Base-by-base conservation (phyloP, 2,329 filamentous ascomycete species). In the Apiospora hydei region DNA sequence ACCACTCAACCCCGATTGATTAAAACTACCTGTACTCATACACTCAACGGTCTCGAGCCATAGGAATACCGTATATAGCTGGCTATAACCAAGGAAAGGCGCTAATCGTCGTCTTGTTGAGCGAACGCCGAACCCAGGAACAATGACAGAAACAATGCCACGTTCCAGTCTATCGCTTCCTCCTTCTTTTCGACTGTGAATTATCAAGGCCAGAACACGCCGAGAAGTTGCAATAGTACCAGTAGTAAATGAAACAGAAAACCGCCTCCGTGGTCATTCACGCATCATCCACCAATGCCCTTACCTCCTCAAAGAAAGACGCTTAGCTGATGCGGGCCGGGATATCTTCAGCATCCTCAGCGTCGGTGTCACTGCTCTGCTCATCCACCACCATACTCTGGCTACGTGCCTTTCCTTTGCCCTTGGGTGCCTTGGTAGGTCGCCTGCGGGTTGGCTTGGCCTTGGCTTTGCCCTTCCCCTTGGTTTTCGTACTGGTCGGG, bases 291-390 rank as follows among this genome's bases (percentile, higher is more conserved):
- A 49, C 46, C n/a, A 3, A 10, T 16, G 21, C 30, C 61, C 26
- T 10, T 4, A 11, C 47, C 5, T 16, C 21, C 47, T 10, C 47
- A 51, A 4, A 26, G 44, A 18, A n/a, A 3, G 46, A 70, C 10
- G 34, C 57, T 64, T 18, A 41, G 1, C 10, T 66, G 3, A 76
- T 44, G 38, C 70, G 76, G 24, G 79, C 79, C 43, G 79, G 79
- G 16, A 81, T 81, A 69, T 79, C 80, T 46, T 76, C 74, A 6
- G 76, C 79, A 11, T 77, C 74, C 26, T 79, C 80, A 13, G 79
- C 79, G 71, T 80, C 79, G 10, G 79, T 81, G 67, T 81, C 77
- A 24, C 79, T 80, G 73, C 79, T 80, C 30, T 64, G 57, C 34
- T 64, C 57, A 5, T 64, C 57, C 8, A n/a, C 30, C 18, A 14